These are phyloP conservation scores for Sordariomycetes sp. DNA, from an alignment of 2,329 filamentous ascomycete genomes.

Conservation along the genomic window DNA sequence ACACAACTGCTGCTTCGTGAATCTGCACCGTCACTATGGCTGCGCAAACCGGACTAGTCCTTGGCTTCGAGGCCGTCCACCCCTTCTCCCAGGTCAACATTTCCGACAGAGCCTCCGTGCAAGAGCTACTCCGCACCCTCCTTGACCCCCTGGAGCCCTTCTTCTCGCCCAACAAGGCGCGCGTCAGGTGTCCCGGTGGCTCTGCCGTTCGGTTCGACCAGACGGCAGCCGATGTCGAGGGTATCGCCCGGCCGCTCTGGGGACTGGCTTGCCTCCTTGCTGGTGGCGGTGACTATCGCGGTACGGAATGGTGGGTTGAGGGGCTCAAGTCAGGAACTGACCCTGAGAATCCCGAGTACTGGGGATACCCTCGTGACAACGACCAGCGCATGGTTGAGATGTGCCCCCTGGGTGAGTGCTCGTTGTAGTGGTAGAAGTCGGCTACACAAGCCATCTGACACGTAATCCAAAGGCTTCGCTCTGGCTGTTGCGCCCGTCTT, in stretches of 20 bases:
- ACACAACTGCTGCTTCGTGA: not conserved
- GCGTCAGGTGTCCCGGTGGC: conserved; percentile 56
- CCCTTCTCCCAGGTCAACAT: conserved; percentile 44
- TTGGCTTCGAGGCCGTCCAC: conserved; percentile 43
- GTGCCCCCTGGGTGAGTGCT: conserved; percentile 53
- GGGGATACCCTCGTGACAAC: conserved; percentile 65
- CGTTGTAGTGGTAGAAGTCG: not conserved
- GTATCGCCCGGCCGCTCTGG: conserved; percentile 66
- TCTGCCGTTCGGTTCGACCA: conserved; percentile 72
- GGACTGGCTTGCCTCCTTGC: conserved; percentile 60
- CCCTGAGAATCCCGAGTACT: conserved; percentile 59
- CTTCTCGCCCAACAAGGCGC: conserved; percentile 55
- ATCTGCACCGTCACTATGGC: not conserved
- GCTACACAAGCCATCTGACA: not conserved
- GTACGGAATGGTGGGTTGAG: conserved; percentile 51
- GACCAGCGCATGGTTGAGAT: conserved; percentile 82
- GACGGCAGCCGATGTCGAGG: conserved; percentile 66
- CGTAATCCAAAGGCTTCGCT: conserved; percentile 40
- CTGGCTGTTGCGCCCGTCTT: conserved; percentile 57
- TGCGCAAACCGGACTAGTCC: conserved; percentile 13
- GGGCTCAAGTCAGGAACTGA: conserved; percentile 63
- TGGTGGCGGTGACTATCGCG: conserved; percentile 54
- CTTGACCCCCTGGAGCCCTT: conserved; percentile 62
- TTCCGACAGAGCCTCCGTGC: conserved; percentile 42
- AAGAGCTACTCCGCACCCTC: conserved; percentile 49